phyloP scores from a whole-genome alignment of 176 grass and related monocot genomes.

The Phoenix dactylifera region DNA sequence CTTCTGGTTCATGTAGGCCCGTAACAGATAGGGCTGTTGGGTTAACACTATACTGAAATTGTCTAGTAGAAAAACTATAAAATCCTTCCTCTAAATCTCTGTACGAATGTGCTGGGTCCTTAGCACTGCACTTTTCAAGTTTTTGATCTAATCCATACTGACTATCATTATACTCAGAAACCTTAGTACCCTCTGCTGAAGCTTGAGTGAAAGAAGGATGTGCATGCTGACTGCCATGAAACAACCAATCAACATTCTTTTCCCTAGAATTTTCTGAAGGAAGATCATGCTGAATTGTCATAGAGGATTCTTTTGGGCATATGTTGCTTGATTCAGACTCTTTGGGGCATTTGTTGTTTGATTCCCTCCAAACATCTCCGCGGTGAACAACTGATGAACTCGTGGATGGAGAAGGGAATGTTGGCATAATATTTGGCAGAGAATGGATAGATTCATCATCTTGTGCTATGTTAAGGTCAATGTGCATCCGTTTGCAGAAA shows the following conservation, averaged over 20 bases:
- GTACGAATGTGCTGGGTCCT: background rate
- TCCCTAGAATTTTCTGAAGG: constrained; percentile 22
- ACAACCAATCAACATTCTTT: constrained; percentile 13
- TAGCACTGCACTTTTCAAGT: background rate
- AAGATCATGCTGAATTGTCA: constrained; percentile 22
- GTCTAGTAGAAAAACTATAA: constrained; percentile 1
- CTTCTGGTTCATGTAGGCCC: constrained; percentile 17
- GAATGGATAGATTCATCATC: constrained; percentile 36
- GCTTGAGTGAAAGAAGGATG: constrained; percentile 7
- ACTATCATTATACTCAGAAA: constrained; percentile 2
- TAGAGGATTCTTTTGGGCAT: constrained; percentile 45
- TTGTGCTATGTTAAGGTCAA: constrained; percentile 77
- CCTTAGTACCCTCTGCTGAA: constrained; percentile 12
- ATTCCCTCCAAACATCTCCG: constrained; percentile 26
- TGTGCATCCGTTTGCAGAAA: constrained; percentile 25
- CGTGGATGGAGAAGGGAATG: constrained; percentile 16
- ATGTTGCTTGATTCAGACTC: constrained; percentile 37
- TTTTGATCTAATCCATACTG: background rate
- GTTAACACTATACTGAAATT: background rate
- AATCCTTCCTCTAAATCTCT: constrained; percentile 2
- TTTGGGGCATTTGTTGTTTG: constrained; percentile 26
- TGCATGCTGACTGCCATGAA: constrained; percentile 12
- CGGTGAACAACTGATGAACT: constrained; percentile 20
- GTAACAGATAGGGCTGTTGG: background rate
- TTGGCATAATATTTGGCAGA: constrained; percentile 16